phyloP scores from a whole-genome alignment of 305 asterid genomes.

The Fraxinus velutina region DNA sequence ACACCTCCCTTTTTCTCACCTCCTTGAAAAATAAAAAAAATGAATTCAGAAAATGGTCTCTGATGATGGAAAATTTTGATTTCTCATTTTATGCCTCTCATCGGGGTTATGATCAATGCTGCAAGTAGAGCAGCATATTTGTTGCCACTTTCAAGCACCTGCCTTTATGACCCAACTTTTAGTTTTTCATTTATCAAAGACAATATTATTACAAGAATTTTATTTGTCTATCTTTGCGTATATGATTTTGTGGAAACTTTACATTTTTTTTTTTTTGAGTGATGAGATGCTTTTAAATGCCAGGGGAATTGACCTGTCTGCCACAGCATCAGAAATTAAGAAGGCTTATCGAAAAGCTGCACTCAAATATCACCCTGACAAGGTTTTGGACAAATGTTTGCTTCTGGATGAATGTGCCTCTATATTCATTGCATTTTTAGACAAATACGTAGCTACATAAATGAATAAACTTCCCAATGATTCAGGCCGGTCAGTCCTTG shows the following conservation, averaged over 20 bases:
- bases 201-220: not conserved
- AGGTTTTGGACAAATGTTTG: conserved; percentile 44
- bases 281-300: conserved; percentile 29
- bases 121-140: not conserved
- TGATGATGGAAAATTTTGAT: not conserved
- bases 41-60: not conserved
- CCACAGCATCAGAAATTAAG: conserved; percentile 74
- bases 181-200: not conserved
- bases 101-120: not conserved
- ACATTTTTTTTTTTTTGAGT: conserved; percentile 9
- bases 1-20: not conserved
- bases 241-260: not conserved
- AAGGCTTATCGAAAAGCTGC: conserved; percentile 95
- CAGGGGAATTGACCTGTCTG: conserved; percentile 91
- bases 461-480: conserved; percentile 18
- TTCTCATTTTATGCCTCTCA: not conserved
- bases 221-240: not conserved
- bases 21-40: not conserved
- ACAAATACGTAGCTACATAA: not conserved
- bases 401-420: conserved; percentile 21
- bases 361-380: conserved; percentile 90
- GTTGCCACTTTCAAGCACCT: not conserved
- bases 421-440: not conserved
- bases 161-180: not conserved
- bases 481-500: conserved; percentile 81